These are phyloP conservation scores for Neonectria faginata DNA, from an alignment of 2,329 filamentous ascomycete species.

Conservation along the genomic window DNA sequence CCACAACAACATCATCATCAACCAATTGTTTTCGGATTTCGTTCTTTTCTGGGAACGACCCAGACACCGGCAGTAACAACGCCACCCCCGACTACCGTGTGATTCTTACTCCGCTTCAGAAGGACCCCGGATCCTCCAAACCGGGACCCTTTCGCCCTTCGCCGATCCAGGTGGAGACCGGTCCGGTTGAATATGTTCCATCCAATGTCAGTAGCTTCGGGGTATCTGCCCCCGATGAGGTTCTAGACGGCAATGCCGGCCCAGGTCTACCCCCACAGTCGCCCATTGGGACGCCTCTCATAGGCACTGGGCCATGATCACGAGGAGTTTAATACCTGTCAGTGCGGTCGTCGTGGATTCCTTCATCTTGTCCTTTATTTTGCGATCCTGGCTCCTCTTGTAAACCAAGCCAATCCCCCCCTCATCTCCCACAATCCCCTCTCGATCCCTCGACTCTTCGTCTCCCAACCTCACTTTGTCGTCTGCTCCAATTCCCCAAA, in stretches of 20 bases:
- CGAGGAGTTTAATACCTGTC: slow-evolving; percentile 28
- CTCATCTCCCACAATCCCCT: neutral
- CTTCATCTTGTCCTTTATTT: slow-evolving; percentile 14
- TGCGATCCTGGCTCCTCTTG: slow-evolving; percentile 8
- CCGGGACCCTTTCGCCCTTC: slow-evolving; percentile 13
- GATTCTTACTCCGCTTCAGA: neutral
- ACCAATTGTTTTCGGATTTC: neutral
- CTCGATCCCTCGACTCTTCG: neutral
- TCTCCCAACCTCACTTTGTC: slow-evolving; percentile 2
- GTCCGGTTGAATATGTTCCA: slow-evolving; percentile 27
- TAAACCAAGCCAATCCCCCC: slow-evolving; percentile 10
- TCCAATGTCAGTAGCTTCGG: slow-evolving; percentile 19
- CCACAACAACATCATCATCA: neutral
- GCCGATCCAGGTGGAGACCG: slow-evolving; percentile 22
- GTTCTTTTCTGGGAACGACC: slow-evolving; percentile 7
- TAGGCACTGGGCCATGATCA: slow-evolving; percentile 18
- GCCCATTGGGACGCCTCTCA: slow-evolving; percentile 17
- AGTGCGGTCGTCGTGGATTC: slow-evolving; percentile 14
- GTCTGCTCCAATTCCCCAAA: neutral
- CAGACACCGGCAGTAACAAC: neutral
- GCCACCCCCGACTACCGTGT: neutral
- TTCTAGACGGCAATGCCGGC: slow-evolving; percentile 23
- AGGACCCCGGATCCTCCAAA: slow-evolving; percentile 1
- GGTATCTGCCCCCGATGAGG: slow-evolving; percentile 26
- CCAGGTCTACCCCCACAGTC: slow-evolving; percentile 20